A percentile compares a stretch with the other conserved stretches of the same genome.
phyloP scores from a whole-genome alignment of 306 rosid genomes.

The Cucumis cinereus region DNA sequence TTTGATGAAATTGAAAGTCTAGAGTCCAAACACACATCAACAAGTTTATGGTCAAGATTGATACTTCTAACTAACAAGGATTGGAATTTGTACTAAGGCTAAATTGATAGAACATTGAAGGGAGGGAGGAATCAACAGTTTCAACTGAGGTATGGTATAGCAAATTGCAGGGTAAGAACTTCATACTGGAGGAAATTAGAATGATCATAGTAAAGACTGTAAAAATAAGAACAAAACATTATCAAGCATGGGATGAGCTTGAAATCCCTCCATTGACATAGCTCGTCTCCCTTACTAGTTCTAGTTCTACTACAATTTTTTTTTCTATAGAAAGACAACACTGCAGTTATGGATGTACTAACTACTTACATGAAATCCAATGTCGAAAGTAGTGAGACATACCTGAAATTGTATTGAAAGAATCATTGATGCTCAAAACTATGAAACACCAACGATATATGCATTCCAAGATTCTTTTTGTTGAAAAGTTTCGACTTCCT shows the following conservation, averaged over 20 bases:
- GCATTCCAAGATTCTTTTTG: constrained; percentile 93
- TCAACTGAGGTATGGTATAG: not conserved
- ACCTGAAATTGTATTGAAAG: not conserved
- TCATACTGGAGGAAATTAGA: not conserved
- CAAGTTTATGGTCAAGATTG: too few relatives aligned
- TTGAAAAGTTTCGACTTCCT: constrained; percentile 58
- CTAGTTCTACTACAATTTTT: not conserved
- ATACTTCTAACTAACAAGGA: not conserved
- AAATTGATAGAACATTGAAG: not conserved
- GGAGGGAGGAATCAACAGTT: not conserved
- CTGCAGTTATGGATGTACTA: not conserved
- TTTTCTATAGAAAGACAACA: not conserved
- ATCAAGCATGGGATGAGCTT: not conserved
- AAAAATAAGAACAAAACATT: not conserved
- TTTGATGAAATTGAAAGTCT: too few relatives aligned
- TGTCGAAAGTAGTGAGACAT: not conserved
- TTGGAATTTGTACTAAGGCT: not conserved
- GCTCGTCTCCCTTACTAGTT: not conserved
- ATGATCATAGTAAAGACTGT: not conserved
- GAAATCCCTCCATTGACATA: not conserved
- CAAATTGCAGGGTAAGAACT: not conserved
- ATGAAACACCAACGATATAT: constrained; percentile 67
- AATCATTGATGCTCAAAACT: constrained; percentile 12
- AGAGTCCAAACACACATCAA: too few relatives aligned
- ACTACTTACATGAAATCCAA: not conserved